Evolutionary conservation across 345 rosid genomes (phyloP).

Genomic region (Dipteronia dyeriana): DNA sequence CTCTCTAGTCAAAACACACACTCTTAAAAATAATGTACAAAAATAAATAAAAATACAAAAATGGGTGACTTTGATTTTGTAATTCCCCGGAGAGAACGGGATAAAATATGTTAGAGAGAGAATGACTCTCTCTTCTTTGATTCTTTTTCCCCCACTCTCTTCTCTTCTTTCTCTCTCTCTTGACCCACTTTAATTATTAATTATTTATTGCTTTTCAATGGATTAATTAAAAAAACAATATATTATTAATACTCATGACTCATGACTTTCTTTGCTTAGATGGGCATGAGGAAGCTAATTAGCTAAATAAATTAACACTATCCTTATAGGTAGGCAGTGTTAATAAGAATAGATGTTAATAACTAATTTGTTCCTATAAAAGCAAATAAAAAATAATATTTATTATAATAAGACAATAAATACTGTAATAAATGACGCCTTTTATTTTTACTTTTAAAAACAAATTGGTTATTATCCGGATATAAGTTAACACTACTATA

Average conservation of each 20-base stretch:
- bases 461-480: no score
- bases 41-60: conserved; percentile 2
- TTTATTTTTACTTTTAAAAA: no score
- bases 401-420: no score
- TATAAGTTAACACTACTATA: no score
- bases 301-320: background rate
- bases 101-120: conserved; percentile 44
- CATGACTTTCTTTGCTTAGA: conserved; percentile 1
- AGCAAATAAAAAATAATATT: no score
- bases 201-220: background rate
- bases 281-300: background rate
- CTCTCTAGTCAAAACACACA: conserved; percentile 48
- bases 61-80: conserved; percentile 38
- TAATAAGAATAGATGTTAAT: no score
- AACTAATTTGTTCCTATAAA: no score
- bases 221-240: background rate
- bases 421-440: no score
- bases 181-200: background rate
- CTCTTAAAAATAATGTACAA: background rate
- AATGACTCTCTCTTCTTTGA: conserved; percentile 35
- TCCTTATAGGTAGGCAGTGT: no score
- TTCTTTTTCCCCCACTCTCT: conserved; percentile 46
- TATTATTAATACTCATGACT: background rate
- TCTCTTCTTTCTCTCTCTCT: background rate
- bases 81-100: conserved; percentile 67